A percentile compares a stretch with the other conserved stretches of the same genome.
Conservation (phyloP, 345 rosid genomes). For the Arabidopsis arenosa region DNA sequence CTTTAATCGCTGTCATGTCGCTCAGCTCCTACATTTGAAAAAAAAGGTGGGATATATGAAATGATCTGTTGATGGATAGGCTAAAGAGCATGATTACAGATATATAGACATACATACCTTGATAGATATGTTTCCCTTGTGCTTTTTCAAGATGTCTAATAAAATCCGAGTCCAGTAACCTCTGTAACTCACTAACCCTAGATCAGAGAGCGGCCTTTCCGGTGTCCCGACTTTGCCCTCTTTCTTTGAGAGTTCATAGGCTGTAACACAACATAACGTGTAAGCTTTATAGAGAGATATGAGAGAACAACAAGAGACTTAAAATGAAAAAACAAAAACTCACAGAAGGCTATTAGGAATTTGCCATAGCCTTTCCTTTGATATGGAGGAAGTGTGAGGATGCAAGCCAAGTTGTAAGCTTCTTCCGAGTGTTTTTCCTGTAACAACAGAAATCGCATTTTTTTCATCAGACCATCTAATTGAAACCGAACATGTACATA, state of each 20-base stretch:
- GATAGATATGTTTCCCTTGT: slow-evolving; percentile 97
- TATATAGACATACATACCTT: slow-evolving; percentile 56
- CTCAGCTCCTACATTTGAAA: slow-evolving; percentile 75
- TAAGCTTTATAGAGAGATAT: slow-evolving; percentile 12
- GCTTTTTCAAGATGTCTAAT: slow-evolving; percentile 94
- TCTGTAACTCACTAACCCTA: slow-evolving; percentile 93
- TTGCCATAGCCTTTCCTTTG: slow-evolving; percentile 99
- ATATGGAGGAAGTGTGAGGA: slow-evolving; percentile 98
- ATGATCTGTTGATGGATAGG: not conserved
- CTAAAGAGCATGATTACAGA: not conserved
- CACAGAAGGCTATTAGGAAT: slow-evolving; percentile 96
- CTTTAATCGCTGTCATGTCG: slow-evolving; percentile 98
- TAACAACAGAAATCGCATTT: slow-evolving; percentile 35
- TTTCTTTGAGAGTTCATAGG: slow-evolving; percentile 98
- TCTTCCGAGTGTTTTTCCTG: slow-evolving; percentile 99
- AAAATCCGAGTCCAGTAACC: slow-evolving; percentile 98
- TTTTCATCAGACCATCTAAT: not conserved
- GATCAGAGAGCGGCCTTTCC: slow-evolving; percentile 98
- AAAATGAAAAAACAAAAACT: slow-evolving; percentile 41
- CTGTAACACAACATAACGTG: slow-evolving; percentile 48
- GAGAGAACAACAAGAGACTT: slow-evolving; percentile 6
- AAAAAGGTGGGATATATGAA: slow-evolving; percentile 15
- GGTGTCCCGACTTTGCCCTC: slow-evolving; percentile 99
- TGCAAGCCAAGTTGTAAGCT: slow-evolving; percentile 96
- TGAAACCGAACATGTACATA: slow-evolving; percentile 21